These are phyloP conservation scores for Podospora conica DNA, from an alignment of 495 filamentous ascomycete species.

Conservation along the genomic window DNA sequence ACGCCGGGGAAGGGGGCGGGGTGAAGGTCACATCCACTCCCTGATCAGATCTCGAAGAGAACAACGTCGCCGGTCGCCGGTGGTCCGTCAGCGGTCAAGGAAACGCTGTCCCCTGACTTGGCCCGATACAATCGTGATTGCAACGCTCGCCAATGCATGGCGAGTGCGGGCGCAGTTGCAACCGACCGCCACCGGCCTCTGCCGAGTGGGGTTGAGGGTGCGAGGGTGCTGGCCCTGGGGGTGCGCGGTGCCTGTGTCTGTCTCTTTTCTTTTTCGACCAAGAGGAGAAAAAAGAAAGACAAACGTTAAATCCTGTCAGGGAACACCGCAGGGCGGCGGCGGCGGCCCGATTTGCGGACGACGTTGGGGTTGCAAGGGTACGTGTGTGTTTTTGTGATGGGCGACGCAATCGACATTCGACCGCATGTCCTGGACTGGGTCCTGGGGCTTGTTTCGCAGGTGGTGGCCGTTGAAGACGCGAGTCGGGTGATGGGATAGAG, in stretches of 20 bases:
- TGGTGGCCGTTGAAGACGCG: background rate
- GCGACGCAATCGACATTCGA: background rate
- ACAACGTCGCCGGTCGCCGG: slow-evolving; percentile 15
- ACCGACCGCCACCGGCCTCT: slow-evolving; percentile 32
- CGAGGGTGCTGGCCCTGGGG: background rate
- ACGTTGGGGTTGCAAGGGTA: background rate
- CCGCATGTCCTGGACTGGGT: background rate
- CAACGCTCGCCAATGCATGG: slow-evolving; percentile 31
- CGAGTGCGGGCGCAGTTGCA: slow-evolving; percentile 23
- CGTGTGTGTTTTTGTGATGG: background rate
- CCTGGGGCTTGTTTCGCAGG: background rate
- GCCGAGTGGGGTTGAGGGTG: slow-evolving; percentile 16
- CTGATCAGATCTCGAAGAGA: slow-evolving; percentile 30
- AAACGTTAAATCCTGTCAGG: slow-evolving; percentile 25
- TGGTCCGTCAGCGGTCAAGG: background rate
- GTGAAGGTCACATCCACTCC: slow-evolving; percentile 19
- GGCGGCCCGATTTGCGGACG: slow-evolving; percentile 1
- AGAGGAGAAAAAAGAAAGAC: slow-evolving; percentile 13
- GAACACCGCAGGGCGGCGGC: slow-evolving; percentile 3
- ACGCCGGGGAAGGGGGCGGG: slow-evolving; percentile 6
- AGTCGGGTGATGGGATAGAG: too few relatives aligned
- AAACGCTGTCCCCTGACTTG: slow-evolving; percentile 29
- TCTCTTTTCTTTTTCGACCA: slow-evolving; percentile 13
- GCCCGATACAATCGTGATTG: slow-evolving; percentile 35
- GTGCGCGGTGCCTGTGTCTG: slow-evolving; percentile 6